Conservation (phyloP, 2,329 filamentous ascomycete genomes). For the Aspergillus fischeri region DNA sequence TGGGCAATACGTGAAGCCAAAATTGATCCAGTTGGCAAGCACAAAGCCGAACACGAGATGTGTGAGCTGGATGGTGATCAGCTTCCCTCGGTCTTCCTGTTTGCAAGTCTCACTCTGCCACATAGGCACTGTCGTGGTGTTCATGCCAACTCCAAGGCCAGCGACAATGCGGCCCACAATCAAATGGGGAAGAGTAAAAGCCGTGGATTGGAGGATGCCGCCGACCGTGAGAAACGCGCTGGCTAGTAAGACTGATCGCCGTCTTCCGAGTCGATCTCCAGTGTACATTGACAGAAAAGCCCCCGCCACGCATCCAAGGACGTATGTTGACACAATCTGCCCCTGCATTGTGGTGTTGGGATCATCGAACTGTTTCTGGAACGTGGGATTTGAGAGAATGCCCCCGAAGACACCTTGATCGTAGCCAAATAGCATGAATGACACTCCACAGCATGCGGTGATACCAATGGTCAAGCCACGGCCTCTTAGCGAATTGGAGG, state of each 20-base stretch:
- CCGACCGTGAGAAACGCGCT: slow-evolving; percentile 22
- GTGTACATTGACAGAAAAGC: too few relatives aligned
- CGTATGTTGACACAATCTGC: slow-evolving; percentile 19
- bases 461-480: too few relatives aligned
- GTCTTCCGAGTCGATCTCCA: too few relatives aligned
- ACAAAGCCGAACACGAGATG: slow-evolving; percentile 31
- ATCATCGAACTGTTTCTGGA: slow-evolving; percentile 15
- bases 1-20: slow-evolving; percentile 36
- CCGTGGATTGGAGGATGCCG: slow-evolving; percentile 25
- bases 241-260: slow-evolving; percentile 11
- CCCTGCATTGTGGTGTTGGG: slow-evolving; percentile 18
- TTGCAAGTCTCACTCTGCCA: slow-evolving; percentile 34
- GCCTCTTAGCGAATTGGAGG: too few relatives aligned
- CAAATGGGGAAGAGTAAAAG: slow-evolving; percentile 22
- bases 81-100: slow-evolving; percentile 33
- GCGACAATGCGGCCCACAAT: slow-evolving; percentile 45
- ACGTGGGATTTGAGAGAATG: slow-evolving; percentile 14
- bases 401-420: slow-evolving; percentile 26
- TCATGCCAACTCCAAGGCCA: slow-evolving; percentile 40
- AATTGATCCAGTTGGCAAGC: slow-evolving; percentile 39
- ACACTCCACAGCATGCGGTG: too few relatives aligned
- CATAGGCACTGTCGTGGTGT: slow-evolving; percentile 30
- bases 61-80: slow-evolving; percentile 34
- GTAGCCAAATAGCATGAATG: slow-evolving; percentile 25
- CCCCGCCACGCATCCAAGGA: slow-evolving; percentile 18